These are phyloP conservation scores for Stephanodiscus minutulus DNA, from an alignment of 108 stramenopile genomes.

Conservation along the genomic window DNA sequence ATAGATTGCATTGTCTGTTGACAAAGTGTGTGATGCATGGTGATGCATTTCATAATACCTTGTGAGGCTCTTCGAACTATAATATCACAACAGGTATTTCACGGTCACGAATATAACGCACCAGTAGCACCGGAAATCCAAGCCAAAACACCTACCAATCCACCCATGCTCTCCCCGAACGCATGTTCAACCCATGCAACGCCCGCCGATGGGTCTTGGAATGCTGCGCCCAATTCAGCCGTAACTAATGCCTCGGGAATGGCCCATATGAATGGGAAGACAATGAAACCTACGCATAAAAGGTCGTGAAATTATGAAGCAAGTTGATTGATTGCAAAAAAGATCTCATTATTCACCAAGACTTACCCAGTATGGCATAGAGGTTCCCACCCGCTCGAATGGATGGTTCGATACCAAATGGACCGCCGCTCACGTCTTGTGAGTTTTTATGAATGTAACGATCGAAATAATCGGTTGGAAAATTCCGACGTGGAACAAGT, in stretches of 20 bases:
- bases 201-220: constrained; percentile 67
- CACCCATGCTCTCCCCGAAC: constrained; percentile 78
- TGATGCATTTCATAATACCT: not conserved
- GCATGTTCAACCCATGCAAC: constrained; percentile 81
- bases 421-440: constrained; percentile 63
- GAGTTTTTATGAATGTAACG: not conserved
- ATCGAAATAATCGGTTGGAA: too few species aligned
- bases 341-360: not conserved
- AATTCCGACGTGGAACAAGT: not conserved
- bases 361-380: constrained; percentile 67
- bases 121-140: constrained; percentile 90
- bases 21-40: constrained; percentile 11
- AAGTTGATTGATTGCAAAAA: not conserved
- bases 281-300: constrained; percentile 47
- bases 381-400: constrained; percentile 86
- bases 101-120: not conserved
- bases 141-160: constrained; percentile 81
- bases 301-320: too few species aligned
- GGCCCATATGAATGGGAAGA: constrained; percentile 73
- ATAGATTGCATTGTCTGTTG: constrained; percentile 42
- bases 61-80: not conserved
- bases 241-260: constrained; percentile 79
- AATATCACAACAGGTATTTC: not conserved
- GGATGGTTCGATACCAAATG: constrained; percentile 91
- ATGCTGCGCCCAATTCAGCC: constrained; percentile 68